Conservation (phyloP, 805 yeast genomes). For the Kurtzmaniella fragi region DNA sequence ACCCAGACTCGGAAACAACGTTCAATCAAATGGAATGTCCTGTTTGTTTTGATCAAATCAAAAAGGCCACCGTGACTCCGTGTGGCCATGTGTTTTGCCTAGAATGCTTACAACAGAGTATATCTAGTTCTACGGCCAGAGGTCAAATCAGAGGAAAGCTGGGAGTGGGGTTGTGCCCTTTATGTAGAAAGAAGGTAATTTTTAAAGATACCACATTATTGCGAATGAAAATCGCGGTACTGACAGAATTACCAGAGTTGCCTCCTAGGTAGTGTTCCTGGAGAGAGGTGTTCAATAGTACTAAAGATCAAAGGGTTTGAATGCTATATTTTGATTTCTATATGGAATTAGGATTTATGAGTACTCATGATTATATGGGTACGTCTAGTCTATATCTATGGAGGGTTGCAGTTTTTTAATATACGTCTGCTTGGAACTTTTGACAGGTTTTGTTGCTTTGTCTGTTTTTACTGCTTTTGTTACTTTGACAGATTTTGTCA, state of each 20-base stretch:
- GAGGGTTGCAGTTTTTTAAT: not conserved
- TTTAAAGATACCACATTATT: slow-evolving; percentile 32
- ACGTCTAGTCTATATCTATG: no score
- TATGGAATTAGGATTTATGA: no score
- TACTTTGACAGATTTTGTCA: no score
- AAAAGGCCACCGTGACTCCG: slow-evolving; percentile 34
- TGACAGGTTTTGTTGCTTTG: not conserved
- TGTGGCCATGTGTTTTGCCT: slow-evolving; percentile 43
- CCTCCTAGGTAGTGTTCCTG: slow-evolving; percentile 6
- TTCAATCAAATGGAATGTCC: slow-evolving; percentile 38
- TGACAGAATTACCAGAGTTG: slow-evolving; percentile 9
- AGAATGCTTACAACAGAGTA: slow-evolving; percentile 37
- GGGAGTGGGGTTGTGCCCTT: slow-evolving; percentile 40
- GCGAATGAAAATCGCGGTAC: slow-evolving; percentile 14
- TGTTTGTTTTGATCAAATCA: slow-evolving; percentile 38
- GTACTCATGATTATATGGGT: no score
- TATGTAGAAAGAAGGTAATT: slow-evolving; percentile 34
- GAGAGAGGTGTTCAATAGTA: no score
- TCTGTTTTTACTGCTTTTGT: no score
- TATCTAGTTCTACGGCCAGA: slow-evolving; percentile 35
- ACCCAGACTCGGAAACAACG: slow-evolving; percentile 20
- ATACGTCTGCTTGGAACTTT: no score
- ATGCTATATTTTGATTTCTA: no score
- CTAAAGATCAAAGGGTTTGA: no score
- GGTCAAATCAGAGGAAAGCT: slow-evolving; percentile 34